These are phyloP conservation scores for Macrolepiota fuliginosa DNA, from an alignment of 768 basidiomycete genomes.

Conservation along the genomic window DNA sequence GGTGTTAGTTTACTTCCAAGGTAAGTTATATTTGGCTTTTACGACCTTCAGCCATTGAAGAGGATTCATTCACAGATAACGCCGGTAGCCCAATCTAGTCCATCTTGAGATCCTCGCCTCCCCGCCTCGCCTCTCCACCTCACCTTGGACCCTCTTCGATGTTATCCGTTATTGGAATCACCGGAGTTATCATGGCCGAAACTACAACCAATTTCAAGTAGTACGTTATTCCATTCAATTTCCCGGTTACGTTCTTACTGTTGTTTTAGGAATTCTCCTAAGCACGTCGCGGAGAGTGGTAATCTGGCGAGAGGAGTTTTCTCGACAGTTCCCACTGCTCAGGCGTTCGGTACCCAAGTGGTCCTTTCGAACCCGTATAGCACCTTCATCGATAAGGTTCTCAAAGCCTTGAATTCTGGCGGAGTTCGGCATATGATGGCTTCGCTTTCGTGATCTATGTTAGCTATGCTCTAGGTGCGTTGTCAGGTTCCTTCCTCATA, in stretches of 20 bases:
- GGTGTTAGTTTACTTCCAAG: too few relatives aligned
- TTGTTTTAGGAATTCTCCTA: conserved; percentile 54
- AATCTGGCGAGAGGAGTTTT: conserved; percentile 91
- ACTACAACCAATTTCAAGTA: conserved; percentile 62
- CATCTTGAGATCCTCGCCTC: too few relatives aligned
- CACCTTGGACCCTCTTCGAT: conserved; percentile 81
- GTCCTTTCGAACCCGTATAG: conserved; percentile 70
- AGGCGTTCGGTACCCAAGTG: conserved; percentile 85
- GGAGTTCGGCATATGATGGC: conserved; percentile 58
- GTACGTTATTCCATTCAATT: conserved; percentile 35
- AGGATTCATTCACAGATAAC: too few relatives aligned
- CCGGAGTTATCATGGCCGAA: conserved; percentile 71
- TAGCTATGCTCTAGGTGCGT: conserved; percentile 64
- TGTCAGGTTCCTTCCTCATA: background rate
- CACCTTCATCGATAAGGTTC: conserved; percentile 50
- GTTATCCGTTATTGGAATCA: conserved; percentile 76
- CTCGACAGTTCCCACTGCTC: conserved; percentile 84
- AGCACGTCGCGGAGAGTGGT: conserved; percentile 76
- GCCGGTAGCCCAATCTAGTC: too few relatives aligned
- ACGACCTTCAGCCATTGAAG: too few relatives aligned
- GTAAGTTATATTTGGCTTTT: too few relatives aligned
- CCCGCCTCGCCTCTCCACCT: too few relatives aligned
- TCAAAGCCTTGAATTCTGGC: conserved; percentile 49
- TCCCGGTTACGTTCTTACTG: background rate
- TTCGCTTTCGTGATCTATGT: conserved; percentile 88